phyloP scores from a whole-genome alignment of 768 basidiomycete genomes.

The Mycena kentingensis region DNA sequence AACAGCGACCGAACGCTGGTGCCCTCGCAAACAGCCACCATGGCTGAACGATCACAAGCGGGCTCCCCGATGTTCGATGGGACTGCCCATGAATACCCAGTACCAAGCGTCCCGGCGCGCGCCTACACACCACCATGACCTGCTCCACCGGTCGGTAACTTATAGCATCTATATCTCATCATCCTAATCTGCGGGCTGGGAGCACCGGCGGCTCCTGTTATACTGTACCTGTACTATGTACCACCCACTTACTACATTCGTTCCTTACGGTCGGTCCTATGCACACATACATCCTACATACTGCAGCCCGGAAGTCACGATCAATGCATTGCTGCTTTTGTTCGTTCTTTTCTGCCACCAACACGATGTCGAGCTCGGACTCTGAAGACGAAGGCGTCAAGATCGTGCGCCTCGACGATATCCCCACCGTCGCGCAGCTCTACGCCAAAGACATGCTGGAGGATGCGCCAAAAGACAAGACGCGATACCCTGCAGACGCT shows the following conservation, averaged over 20 bases:
- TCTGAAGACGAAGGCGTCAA: conserved; percentile 24
- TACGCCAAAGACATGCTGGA: conserved; percentile 48
- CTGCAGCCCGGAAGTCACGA: too few species aligned
- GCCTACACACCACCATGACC: conserved; percentile 5
- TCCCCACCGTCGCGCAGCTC: conserved; percentile 58
- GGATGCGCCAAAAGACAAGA: conserved; percentile 32
- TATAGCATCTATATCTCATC: conserved; percentile 13
- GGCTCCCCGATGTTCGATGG: conserved; percentile 44
- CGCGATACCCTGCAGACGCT: conserved; percentile 40
- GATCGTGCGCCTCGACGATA: conserved; percentile 42
- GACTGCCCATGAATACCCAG: conserved; percentile 30
- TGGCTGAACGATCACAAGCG: conserved; percentile 51
- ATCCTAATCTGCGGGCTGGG: conserved; percentile 4
- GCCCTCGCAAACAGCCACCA: conserved; percentile 47
- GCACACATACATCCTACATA: background rate
- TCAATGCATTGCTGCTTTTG: too few species aligned
- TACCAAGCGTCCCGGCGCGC: conserved; percentile 5
- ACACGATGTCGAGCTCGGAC: conserved; percentile 9
- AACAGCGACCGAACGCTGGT: conserved; percentile 46
- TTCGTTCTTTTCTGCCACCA: background rate
- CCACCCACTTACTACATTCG: conserved; percentile 9
- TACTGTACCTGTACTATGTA: conserved; percentile 17
- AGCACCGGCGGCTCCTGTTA: conserved; percentile 13
- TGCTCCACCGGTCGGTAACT: conserved; percentile 12
- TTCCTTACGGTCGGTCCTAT: background rate